Evolutionary conservation across 2,329 filamentous ascomycete genomes (phyloP), one percentile per base, ranked within the genome.

Genomic region (Penicillium sp.): DNA sequence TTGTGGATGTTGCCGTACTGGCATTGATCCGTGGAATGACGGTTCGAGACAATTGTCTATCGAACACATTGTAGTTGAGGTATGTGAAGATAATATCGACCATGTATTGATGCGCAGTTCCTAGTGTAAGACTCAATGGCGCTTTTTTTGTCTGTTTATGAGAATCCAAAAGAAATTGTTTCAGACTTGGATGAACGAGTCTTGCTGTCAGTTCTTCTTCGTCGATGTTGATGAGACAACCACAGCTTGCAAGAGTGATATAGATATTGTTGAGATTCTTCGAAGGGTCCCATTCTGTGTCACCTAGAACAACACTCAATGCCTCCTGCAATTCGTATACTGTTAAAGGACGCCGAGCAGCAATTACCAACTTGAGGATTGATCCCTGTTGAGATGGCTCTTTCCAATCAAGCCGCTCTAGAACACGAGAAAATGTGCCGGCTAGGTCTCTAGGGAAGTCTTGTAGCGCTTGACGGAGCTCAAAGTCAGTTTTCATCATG

Each of bases 161-260:
- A 37, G 44, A 31, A 11, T 27, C 26, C 14, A 48, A 6, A 14
- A 53, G 43, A 24, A 51, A 56, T 16, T 51, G 48, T 24, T 33
- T 52, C 5, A 56, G 39, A 35, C 53, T 51, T 7, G 21, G 41
- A 29, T 56, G 53, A 47, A 56, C 48, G 13, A 52, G 33, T 24
- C 53, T 29, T 14, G 48, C 37, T 3, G 48, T 56, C n/a, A 47
- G 6, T 14, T 50, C 53, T 22, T 56, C 53, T 41, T 56, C 53
- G 24, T 56, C 53, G 5, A 56, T 26, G 7, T 26, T 51, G n/a
- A 56, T 35, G 9, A 56, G 53, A 24, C 53, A 51, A 22, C 53
- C 53, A 33, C 53, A 56, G 31, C 39, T 51, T 21, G 24, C 27
- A 6, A 56, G 22, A 3, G 53, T 41, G 8, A 14, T 14, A 8